Evolutionary conservation across 495 filamentous ascomycete species (phyloP).

Genomic region (Daldinia loculata): DNA sequence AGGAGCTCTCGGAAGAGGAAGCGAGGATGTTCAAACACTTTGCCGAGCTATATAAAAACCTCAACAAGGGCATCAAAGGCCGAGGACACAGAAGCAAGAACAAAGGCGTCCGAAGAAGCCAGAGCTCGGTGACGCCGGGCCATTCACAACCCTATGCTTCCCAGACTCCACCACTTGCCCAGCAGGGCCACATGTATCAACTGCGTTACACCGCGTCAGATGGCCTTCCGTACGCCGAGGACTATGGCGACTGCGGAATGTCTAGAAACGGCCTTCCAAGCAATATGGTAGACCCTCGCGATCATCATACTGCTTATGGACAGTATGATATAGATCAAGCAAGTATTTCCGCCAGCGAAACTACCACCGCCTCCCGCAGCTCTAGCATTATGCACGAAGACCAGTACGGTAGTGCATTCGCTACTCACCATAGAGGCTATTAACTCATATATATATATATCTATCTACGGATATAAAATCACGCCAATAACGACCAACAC

Average conservation of each 20-base stretch:
- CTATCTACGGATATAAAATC: background rate
- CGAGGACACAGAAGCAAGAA: constrained; percentile 79
- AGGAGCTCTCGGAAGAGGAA: constrained; percentile 71
- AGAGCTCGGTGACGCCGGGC: constrained; percentile 5
- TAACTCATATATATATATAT: background rate
- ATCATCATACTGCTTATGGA: constrained; percentile 49
- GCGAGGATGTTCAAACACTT: constrained; percentile 89
- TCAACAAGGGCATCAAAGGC: constrained; percentile 93
- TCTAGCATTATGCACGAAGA: constrained; percentile 56
- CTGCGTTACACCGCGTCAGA: constrained; percentile 26
- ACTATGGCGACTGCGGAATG: constrained; percentile 28
- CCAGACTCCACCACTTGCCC: constrained; percentile 44
- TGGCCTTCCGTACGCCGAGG: constrained; percentile 26
- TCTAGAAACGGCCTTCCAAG: constrained; percentile 19
- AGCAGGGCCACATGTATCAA: constrained; percentile 44
- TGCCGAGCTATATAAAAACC: constrained; percentile 87
- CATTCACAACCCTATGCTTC: constrained; percentile 30
- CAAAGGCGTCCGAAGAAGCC: constrained; percentile 48
- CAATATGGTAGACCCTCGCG: constrained; percentile 32
- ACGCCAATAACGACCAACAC: constrained; percentile 23
- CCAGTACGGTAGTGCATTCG: constrained; percentile 49
- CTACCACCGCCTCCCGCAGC: constrained; percentile 43
- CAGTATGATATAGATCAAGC: constrained; percentile 58
- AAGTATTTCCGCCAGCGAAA: constrained; percentile 49
- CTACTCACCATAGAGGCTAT: constrained; percentile 55